phyloP scores from a whole-genome alignment of 2,329 filamentous ascomycete genomes.

The Colletotrichum sp. region DNA sequence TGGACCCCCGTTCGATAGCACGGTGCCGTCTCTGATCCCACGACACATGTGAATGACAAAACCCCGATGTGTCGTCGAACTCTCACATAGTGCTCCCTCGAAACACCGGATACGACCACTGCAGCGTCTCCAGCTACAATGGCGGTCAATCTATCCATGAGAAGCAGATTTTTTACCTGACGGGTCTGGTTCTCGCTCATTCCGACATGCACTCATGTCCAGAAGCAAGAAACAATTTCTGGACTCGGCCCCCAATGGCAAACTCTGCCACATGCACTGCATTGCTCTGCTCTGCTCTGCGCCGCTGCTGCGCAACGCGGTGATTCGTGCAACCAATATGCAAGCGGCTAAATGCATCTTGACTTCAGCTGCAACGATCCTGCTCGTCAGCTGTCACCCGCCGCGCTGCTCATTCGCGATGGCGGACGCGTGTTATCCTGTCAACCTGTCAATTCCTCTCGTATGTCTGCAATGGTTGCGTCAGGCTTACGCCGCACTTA shows the following conservation, averaged over 20 bases:
- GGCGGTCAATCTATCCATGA: not conserved
- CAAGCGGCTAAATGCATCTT: not conserved
- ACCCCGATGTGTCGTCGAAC: not conserved
- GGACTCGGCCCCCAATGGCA: not conserved
- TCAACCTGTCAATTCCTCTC: not conserved
- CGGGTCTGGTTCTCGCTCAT: not conserved
- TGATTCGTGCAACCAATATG: not conserved
- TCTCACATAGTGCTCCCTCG: not conserved
- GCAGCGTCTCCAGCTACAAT: not conserved
- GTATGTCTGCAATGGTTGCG: not conserved
- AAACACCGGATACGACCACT: not conserved
- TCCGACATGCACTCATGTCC: not conserved
- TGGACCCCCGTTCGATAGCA: conserved; percentile 5
- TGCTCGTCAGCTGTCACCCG: not conserved
- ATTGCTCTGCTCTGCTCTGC: not conserved
- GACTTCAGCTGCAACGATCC: not conserved
- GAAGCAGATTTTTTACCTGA: not conserved
- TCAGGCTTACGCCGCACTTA: not conserved
- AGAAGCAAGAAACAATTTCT: not conserved
- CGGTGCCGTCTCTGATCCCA: not conserved
- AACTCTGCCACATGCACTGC: not conserved
- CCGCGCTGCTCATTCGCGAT: not conserved
- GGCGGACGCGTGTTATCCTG: not conserved
- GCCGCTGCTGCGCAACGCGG: not conserved
- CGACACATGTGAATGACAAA: conserved; percentile 22